Percentiles rank a stretch among this genome's conserved stretches.
Evolutionary conservation across 2,329 filamentous ascomycete species (phyloP).

Genomic region (Penicillium sp.): DNA sequence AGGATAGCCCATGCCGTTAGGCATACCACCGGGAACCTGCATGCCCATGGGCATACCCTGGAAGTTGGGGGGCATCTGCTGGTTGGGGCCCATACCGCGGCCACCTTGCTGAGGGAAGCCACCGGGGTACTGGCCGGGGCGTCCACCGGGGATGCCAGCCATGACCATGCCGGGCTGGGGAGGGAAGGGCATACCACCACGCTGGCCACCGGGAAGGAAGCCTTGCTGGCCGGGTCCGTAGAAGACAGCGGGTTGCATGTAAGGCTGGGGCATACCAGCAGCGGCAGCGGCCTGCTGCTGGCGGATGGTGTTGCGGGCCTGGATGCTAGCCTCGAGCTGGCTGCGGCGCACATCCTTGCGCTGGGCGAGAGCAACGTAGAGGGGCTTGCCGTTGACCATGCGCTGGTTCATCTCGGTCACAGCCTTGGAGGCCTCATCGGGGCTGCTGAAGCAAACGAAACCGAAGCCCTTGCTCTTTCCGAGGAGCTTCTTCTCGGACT

Average conservation of each 20-base stretch:
- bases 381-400: constrained; percentile 95
- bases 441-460: constrained; percentile 99
- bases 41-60: constrained; percentile 68
- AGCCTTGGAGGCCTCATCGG: constrained; percentile 97
- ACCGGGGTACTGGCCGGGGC: constrained; percentile 82
- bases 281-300: constrained; percentile 96
- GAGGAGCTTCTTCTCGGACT: constrained; percentile 67
- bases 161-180: constrained; percentile 59
- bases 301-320: constrained; percentile 96
- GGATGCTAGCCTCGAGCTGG: constrained; percentile 98
- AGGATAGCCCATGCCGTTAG: constrained; percentile 79
- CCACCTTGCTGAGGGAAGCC: constrained; percentile 85
- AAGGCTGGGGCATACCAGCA: constrained; percentile 78
- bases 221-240: constrained; percentile 74
- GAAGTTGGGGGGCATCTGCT: constrained; percentile 87
- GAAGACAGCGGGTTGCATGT: constrained; percentile 91
- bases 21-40: constrained; percentile 68
- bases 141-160: constrained; percentile 76
- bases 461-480: constrained; percentile 99
- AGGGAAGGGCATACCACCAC: constrained; percentile 66
- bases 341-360: constrained; percentile 99
- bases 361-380: constrained; percentile 97
- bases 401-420: constrained; percentile 99
- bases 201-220: constrained; percentile 61
- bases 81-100: constrained; percentile 79